A percentile compares a stretch with the other conserved stretches of the same genome.
These are phyloP conservation scores for Penicillium frequentans DNA, from an alignment of 2,329 filamentous ascomycete genomes.

Conservation along the genomic window DNA sequence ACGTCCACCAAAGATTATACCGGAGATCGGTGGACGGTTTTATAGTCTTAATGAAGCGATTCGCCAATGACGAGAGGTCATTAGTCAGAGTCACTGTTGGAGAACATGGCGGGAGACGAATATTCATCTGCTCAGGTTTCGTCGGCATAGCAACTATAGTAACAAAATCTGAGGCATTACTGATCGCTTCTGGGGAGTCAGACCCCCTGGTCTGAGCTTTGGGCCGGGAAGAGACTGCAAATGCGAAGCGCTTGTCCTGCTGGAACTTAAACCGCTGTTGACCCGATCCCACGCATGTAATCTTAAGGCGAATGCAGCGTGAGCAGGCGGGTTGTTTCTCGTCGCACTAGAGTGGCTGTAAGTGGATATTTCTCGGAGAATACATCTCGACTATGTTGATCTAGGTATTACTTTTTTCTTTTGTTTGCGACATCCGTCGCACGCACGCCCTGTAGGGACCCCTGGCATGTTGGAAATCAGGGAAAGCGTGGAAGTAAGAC, in stretches of 20 bases:
- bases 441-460: slow-evolving; percentile 53
- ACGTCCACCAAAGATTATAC: slow-evolving; percentile 50
- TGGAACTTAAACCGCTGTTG: slow-evolving; percentile 54
- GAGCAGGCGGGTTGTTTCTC: slow-evolving; percentile 46
- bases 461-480: slow-evolving; percentile 45
- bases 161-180: background rate
- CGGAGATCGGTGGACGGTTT: slow-evolving; percentile 43
- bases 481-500: background rate
- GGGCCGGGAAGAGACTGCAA: background rate
- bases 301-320: slow-evolving; percentile 47
- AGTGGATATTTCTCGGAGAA: background rate
- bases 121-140: background rate
- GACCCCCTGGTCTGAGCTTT: background rate
- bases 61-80: slow-evolving; percentile 30
- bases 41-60: slow-evolving; percentile 35
- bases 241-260: slow-evolving; percentile 28
- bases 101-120: background rate
- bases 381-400: background rate
- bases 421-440: slow-evolving; percentile 53
- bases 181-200: background rate
- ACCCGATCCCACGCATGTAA: slow-evolving; percentile 49
- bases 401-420: slow-evolving; percentile 50
- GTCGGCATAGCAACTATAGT: background rate
- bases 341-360: slow-evolving; percentile 44
- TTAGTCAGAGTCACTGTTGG: slow-evolving; percentile 31